Conservation (phyloP, 805 yeast genomes). For the Pichia phayaonensis region DNA sequence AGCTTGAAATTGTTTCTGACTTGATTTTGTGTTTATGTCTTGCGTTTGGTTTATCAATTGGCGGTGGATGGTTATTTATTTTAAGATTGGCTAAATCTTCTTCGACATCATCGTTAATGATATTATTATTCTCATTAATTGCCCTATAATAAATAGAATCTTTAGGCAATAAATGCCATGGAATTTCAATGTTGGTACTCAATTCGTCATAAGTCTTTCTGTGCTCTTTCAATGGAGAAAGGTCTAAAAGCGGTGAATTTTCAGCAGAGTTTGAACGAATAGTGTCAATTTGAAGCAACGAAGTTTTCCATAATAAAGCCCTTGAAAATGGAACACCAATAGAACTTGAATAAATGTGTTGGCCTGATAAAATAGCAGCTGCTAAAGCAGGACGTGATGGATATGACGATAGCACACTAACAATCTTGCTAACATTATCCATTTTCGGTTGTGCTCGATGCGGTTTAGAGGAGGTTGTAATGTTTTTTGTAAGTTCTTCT, state of each 20-base stretch:
- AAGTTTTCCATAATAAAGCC: conserved; percentile 17
- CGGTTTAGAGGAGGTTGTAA: background rate
- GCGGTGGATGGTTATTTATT: background rate
- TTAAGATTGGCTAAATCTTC: conserved; percentile 7
- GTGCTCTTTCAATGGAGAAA: conserved; percentile 15
- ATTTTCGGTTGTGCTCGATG: background rate
- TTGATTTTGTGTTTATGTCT: conserved; percentile 5
- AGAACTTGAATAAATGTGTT: conserved; percentile 5
- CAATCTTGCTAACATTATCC: background rate
- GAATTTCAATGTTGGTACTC: conserved; percentile 22
- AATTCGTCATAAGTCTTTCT: conserved; percentile 16
- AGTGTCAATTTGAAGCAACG: conserved; percentile 10
- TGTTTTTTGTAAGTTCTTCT: background rate
- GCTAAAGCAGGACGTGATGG: conserved; percentile 9
- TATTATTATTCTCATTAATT: conserved; percentile 10
- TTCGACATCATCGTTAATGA: background rate
- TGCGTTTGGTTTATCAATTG: background rate
- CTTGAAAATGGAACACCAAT: conserved; percentile 12
- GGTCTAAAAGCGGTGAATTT: conserved; percentile 12
- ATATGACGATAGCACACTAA: background rate
- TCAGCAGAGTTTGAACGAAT: conserved; percentile 1
- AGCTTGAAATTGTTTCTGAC: background rate
- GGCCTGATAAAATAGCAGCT: conserved; percentile 8
- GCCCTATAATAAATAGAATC: conserved; percentile 18
- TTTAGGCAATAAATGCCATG: conserved; percentile 27